These are phyloP conservation scores for Aspergillus sclerotioniger DNA, from an alignment of 495 filamentous ascomycete genomes.

Conservation along the genomic window DNA sequence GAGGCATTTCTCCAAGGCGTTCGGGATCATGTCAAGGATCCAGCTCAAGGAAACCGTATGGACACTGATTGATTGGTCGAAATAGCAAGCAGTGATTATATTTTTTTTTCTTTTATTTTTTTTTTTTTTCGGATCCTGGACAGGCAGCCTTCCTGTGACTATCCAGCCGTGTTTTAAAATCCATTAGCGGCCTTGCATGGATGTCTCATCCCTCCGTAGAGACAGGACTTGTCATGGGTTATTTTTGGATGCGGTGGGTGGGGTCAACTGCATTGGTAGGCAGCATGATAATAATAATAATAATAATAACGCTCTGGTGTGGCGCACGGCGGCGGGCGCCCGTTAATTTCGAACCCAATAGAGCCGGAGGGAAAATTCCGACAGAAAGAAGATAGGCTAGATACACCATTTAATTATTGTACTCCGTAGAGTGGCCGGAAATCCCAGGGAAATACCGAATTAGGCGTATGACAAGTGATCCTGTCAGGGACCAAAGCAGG, in stretches of 20 bases:
- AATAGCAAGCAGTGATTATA: constrained; percentile 3
- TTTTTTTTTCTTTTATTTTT: background rate
- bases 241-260: constrained; percentile 14
- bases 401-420: too few species aligned
- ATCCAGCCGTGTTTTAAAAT: constrained; percentile 8
- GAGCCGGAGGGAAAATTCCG: background rate
- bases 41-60: constrained; percentile 39
- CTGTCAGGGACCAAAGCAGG: constrained; percentile 1
- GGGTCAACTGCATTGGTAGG: constrained; percentile 14
- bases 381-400: too few species aligned
- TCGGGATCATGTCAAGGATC: constrained; percentile 64
- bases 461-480: background rate
- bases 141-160: constrained; percentile 5
- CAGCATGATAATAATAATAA: constrained; percentile 8
- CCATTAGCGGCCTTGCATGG: constrained; percentile 4
- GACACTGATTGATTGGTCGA: constrained; percentile 43
- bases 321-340: background rate
- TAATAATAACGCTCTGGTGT: background rate
- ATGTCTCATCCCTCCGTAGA: background rate
- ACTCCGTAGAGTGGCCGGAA: too few species aligned
- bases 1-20: constrained; percentile 88
- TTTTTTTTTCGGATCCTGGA: background rate
- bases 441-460: background rate
- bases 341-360: background rate
- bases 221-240: constrained; percentile 10